Conservation (phyloP, 2,329 filamentous ascomycete genomes). For the Taxawa tesnikishii region DNA sequence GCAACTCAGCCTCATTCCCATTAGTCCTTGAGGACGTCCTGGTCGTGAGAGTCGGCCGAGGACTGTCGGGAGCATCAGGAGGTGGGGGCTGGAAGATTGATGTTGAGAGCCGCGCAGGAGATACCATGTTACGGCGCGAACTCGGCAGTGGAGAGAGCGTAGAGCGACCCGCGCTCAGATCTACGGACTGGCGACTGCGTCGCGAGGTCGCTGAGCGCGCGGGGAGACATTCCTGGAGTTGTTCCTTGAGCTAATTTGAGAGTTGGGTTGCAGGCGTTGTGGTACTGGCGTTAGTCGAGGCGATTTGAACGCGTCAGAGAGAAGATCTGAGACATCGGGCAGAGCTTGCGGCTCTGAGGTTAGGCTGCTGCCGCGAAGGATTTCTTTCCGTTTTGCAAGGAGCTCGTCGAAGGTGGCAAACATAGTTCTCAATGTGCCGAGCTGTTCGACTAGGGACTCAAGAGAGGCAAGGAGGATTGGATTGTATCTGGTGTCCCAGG, state of each 20-base stretch:
- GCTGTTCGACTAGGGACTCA: slow-evolving; percentile 26
- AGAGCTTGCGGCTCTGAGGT: too few species aligned
- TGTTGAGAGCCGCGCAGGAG: slow-evolving; percentile 1
- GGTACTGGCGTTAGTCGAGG: too few species aligned
- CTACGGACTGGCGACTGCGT: neutral
- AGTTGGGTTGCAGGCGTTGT: neutral
- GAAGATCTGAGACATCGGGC: too few species aligned
- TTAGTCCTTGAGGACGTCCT: too few species aligned
- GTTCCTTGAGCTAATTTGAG: too few species aligned
- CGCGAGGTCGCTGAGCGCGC: neutral
- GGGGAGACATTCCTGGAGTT: neutral
- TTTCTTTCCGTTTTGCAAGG: slow-evolving; percentile 35
- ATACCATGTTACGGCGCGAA: neutral
- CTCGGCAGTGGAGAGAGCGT: neutral
- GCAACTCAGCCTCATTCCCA: neutral
- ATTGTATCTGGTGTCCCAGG: slow-evolving; percentile 19
- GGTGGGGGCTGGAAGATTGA: slow-evolving; percentile 20
- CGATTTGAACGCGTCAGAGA: too few species aligned
- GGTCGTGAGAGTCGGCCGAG: too few species aligned
- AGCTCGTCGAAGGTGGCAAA: slow-evolving; percentile 36
- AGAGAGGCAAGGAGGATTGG: slow-evolving; percentile 31
- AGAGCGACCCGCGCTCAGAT: neutral
- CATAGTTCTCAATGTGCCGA: slow-evolving; percentile 28
- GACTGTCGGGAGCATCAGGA: slow-evolving; percentile 12
- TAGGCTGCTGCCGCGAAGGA: slow-evolving; percentile 28